Base-by-base conservation (phyloP, 331 rosid genomes). In the Acacia pycnantha region DNA sequence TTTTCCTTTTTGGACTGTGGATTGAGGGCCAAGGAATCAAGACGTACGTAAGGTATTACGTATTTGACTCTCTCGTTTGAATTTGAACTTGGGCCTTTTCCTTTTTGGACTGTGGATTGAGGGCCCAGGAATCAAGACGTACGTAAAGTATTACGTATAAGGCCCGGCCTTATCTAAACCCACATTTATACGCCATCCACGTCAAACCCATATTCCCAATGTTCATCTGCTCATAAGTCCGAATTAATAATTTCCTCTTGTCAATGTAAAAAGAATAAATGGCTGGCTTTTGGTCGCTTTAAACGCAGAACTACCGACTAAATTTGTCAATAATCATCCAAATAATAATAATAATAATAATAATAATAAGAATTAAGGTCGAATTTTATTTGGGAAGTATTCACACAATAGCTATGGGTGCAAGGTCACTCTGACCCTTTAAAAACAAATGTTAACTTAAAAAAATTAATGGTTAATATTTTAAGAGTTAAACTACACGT, bases 141-240 rank as follows among this genome's bases (percentile, higher is more conserved):
- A 61, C 74, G 76, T 82, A 68, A 82, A 27, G 76, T 71, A 12
- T 81, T 78, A 48, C 81, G 54, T 78, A 47, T 27, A 24, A 3
- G 41, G 53, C 66, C 48, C 35, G 13, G 40, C 41, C 29, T 19
- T 40, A 44, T 53, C 8, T 8, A 8, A 53, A 53, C 59, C 58
- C n/a, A 53, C 21, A 19, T 19, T 53, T 53, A 19, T 1, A 19
- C 11, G 61, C 26, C 61, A 1, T 19, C 27, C 26, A n/a, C 24
- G 27, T 56, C 62, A 19, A 56, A n/a, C 61, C 61, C 61, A 53
- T 50, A 19, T 19, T 47, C 41, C 41, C 0, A 37, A 6, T 37
- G 41, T 14, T 14, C 19, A 4, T 48, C 7, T 48, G 5, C 11
- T 21, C 62, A 21, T 8, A 1, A 18, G 26, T 18, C 62, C 12